Evolutionary conservation across 768 basidiomycete species (phyloP).

Genomic region (Scleroderma citrinum): DNA sequence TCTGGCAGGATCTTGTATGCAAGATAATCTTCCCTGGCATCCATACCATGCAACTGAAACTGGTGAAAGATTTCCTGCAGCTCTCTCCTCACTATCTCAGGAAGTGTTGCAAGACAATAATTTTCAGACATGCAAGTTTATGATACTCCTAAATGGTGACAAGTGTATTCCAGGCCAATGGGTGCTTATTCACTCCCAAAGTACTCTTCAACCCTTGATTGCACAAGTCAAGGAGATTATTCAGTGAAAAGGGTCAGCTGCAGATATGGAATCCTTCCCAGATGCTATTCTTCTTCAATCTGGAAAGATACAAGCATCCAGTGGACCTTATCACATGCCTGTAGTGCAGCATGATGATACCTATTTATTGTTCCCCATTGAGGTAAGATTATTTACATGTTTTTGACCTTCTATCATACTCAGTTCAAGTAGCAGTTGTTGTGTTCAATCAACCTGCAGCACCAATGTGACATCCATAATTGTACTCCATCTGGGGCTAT

Average conservation of each 20-base stretch:
- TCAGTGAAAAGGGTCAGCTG: neutral
- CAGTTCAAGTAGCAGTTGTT: conserved; percentile 4
- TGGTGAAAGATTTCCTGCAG: neutral
- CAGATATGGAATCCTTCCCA: neutral
- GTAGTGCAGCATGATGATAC: neutral
- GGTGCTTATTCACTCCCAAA: neutral
- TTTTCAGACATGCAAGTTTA: neutral
- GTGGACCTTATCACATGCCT: neutral
- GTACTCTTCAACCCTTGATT: neutral
- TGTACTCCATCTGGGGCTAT: neutral
- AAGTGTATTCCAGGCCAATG: neutral
- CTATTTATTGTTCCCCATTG: neutral
- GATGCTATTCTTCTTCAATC: neutral
- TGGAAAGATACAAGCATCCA: neutral
- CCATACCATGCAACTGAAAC: neutral
- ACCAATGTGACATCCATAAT: conserved; percentile 11
- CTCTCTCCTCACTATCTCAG: neutral
- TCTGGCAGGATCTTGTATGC: neutral
- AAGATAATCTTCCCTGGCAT: neutral
- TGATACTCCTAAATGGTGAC: neutral
- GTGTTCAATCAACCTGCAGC: conserved; percentile 17
- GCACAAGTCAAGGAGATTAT: neutral
- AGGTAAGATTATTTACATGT: neutral
- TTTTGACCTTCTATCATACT: neutral
- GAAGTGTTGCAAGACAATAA: neutral